phyloP scores from a whole-genome alignment of 106 monocot species.

The Phalaenopsis aphrodite region DNA sequence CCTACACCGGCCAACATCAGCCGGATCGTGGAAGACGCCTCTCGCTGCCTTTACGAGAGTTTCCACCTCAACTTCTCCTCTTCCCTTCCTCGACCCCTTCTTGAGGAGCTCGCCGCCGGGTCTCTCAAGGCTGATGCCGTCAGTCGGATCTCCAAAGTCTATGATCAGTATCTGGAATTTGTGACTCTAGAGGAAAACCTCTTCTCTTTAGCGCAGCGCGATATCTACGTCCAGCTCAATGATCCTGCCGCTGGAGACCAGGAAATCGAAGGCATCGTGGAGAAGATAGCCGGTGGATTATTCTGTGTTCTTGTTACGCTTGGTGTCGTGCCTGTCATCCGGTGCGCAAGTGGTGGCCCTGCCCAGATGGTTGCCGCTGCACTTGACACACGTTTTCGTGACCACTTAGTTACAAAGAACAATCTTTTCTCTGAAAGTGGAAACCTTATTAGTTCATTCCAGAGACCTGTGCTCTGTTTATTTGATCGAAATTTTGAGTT shows the following conservation, averaged over 20 bases:
- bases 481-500: conserved; percentile 95
- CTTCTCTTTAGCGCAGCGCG: conserved; percentile 67
- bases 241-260: conserved; percentile 72
- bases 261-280: conserved; percentile 70
- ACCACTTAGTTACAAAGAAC: conserved; percentile 67
- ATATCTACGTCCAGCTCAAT: conserved; percentile 66
- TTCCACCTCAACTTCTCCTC: conserved; percentile 96
- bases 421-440: conserved; percentile 73
- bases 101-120: conserved; percentile 62
- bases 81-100: conserved; percentile 72
- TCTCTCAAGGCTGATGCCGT: conserved; percentile 39
- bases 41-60: conserved; percentile 52
- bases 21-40: conserved; percentile 55
- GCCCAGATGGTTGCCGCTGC: conserved; percentile 87
- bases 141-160: conserved; percentile 53
- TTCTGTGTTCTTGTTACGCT: conserved; percentile 81
- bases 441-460: conserved; percentile 36
- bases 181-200: conserved; percentile 72
- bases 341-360: conserved; percentile 67
- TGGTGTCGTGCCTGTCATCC: conserved; percentile 68
- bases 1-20: conserved; percentile 48
- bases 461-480: conserved; percentile 72
- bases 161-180: conserved; percentile 89
- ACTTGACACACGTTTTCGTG: conserved; percentile 58
- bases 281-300: conserved; percentile 53